Percentiles rank a stretch among this genome's conserved stretches.
These are phyloP conservation scores for Calonectria naviculata DNA, from an alignment of 2,329 filamentous ascomycete species.

Conservation along the genomic window DNA sequence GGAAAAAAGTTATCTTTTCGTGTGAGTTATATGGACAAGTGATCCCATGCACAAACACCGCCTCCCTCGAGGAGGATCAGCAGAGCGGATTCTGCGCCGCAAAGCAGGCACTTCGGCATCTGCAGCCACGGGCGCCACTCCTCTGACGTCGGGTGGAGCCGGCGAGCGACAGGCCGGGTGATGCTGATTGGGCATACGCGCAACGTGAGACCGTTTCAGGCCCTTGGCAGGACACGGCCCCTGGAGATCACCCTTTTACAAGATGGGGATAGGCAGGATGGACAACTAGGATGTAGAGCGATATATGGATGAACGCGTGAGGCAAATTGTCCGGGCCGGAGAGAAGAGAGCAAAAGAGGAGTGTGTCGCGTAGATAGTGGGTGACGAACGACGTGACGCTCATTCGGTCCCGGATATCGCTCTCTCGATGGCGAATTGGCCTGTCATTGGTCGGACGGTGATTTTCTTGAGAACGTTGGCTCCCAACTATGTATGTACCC, in stretches of 20 bases:
- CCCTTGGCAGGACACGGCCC: constrained; percentile 30
- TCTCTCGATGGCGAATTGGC: neutral
- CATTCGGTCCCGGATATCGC: constrained; percentile 1
- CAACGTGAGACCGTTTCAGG: constrained; percentile 42
- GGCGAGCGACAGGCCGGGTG: constrained; percentile 22
- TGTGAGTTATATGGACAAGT: neutral
- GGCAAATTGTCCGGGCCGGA: neutral
- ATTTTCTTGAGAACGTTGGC: neutral
- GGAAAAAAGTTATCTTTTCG: neutral
- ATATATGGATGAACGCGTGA: constrained; percentile 9
- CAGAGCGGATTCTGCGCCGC: neutral
- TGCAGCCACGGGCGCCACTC: constrained; percentile 26
- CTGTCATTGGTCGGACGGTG: constrained; percentile 8
- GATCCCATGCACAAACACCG: neutral
- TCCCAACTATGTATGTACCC: neutral
- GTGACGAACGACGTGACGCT: constrained; percentile 2
- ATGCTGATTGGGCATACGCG: constrained; percentile 26
- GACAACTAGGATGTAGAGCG: constrained; percentile 5
- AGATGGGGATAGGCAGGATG: constrained; percentile 8
- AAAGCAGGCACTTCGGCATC: neutral
- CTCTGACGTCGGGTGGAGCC: constrained; percentile 23
- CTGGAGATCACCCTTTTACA: constrained; percentile 28
- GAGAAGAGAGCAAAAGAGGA: neutral
- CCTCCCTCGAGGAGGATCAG: neutral
- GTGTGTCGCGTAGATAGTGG: neutral